Base-by-base conservation (phyloP, 768 basidiomycete species). In the Russula abietina region DNA sequence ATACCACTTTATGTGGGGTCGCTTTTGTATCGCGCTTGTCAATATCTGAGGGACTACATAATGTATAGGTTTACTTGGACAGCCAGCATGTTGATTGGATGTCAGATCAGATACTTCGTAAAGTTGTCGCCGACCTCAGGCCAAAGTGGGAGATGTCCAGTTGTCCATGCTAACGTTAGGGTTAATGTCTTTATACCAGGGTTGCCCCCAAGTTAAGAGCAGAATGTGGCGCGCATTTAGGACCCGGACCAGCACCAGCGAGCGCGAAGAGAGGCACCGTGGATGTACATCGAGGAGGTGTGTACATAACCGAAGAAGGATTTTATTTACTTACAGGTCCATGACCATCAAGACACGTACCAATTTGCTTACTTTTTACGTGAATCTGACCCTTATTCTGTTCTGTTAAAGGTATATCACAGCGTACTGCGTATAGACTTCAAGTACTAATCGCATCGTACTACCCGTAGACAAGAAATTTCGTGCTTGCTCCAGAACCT, bases 351-450 rank as follows among this genome's bases (percentile, higher is more conserved):
- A 95, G 93, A 89, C 63, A 82, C 81, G 0, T 96, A 95, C 70
- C 93, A 96, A 67, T 93, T 92, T 71, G 92, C 89, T 53, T 96
- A 92, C 72, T 96, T 94, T 75, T 78, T 95, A 67, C 83, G 91
- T 26, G 86, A 86, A 73, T 86, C 84, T 2, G 91, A 93, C 56
- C 81, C 88, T 11, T 91, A 95, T 72, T 85, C 89, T 0, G 80
- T 94, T 2, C 76, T 93, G 9, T 76, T 91, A 68, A 96, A 96
- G 80, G 93, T 89, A 65, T 7, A n/a, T n/a, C n/a, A n/a, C n/a
- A n/a, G n/a, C n/a, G 36, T n/a, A 11, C 11, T 54, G 50, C 38
- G 28, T 17, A 8, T 51, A 51, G 61, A 22, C 46, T 30, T 46
- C 12, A 4, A 32, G 49, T 48, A n/a, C n/a, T n/a, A 26, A 32